Conservation (phyloP, 345 rosid genomes). For the Ceriops tagal region DNA sequence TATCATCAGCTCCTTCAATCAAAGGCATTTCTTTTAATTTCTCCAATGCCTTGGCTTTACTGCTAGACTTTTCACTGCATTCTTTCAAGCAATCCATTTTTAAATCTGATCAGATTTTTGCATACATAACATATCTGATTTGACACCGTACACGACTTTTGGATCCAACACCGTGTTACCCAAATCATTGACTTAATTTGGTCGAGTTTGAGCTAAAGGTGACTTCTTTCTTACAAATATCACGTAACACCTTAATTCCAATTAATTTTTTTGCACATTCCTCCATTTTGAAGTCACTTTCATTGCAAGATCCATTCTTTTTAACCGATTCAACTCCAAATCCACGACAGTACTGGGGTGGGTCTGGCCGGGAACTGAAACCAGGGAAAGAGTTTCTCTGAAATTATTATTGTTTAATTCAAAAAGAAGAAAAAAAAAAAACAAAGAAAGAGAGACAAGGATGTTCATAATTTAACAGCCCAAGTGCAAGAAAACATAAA, state of each 20-base stretch:
- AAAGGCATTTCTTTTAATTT: constrained; percentile 38
- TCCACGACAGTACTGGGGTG: constrained; percentile 23
- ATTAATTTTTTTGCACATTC: constrained; percentile 17
- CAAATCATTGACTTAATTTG: constrained; percentile 20
- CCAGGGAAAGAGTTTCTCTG: constrained; percentile 33
- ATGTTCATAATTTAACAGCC: too few relatives aligned
- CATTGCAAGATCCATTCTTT: constrained; percentile 20
- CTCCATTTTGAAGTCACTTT: constrained; percentile 3
- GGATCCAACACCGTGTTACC: constrained; percentile 22
- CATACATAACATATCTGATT: constrained; percentile 20
- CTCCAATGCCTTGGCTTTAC: constrained; percentile 35
- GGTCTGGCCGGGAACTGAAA: constrained; percentile 28
- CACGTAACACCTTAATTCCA: constrained; percentile 18
- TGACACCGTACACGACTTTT: constrained; percentile 12
- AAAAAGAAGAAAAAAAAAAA: too few relatives aligned
- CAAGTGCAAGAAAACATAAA: too few relatives aligned
- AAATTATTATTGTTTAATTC: too few relatives aligned
- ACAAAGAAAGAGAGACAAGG: too few relatives aligned
- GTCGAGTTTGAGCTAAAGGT: constrained; percentile 20
- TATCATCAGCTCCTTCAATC: constrained; percentile 25
- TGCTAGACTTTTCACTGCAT: constrained; percentile 27
- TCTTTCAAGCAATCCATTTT: constrained; percentile 24
- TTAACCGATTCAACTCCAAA: constrained; percentile 28
- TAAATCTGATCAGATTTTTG: constrained; percentile 22
- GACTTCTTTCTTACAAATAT: constrained; percentile 13